These are phyloP conservation scores for Trichoderma atroviride DNA, from an alignment of 2,329 filamentous ascomycete genomes.

Conservation along the genomic window DNA sequence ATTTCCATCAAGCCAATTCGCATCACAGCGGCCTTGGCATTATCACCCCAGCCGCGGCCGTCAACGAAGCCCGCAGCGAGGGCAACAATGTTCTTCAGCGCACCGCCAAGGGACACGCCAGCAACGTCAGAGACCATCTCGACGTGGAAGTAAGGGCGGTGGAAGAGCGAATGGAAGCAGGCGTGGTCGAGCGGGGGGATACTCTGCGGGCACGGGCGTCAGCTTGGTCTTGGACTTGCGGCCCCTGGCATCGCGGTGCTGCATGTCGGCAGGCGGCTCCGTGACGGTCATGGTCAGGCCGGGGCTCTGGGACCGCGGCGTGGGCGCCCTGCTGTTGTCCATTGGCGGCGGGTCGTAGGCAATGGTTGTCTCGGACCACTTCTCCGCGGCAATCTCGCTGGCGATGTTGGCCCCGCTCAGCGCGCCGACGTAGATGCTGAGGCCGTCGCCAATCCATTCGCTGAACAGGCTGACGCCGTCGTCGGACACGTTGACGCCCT, in stretches of 20 bases:
- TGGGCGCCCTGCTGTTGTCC: conserved; percentile 73
- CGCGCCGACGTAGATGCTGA: conserved; percentile 96
- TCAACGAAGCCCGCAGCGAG: conserved; percentile 94
- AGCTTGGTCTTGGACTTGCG: conserved; percentile 69
- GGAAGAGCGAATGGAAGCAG: conserved; percentile 83
- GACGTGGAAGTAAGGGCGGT: conserved; percentile 96
- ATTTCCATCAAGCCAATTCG: conserved; percentile 93
- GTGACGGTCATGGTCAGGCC: conserved; percentile 53
- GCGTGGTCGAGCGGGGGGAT: conserved; percentile 82
- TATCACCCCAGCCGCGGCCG: conserved; percentile 95
- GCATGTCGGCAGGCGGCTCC: conserved; percentile 59
- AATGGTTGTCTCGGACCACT: conserved; percentile 96
- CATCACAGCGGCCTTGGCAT: conserved; percentile 98
- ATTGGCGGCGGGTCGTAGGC: conserved; percentile 91
- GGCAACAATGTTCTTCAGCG: conserved; percentile 95
- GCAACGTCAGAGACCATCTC: conserved; percentile 94
- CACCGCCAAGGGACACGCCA: conserved; percentile 90
- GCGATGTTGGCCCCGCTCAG: conserved; percentile 96
- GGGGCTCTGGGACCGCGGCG: conserved; percentile 52
- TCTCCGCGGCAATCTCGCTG: conserved; percentile 89
- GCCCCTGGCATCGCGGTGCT: conserved; percentile 71
- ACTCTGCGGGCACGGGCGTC: conserved; percentile 75
- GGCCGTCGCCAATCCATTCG: conserved; percentile 86
- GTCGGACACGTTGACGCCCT: conserved; percentile 91
- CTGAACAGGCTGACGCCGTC: conserved; percentile 87